A percentile compares a stretch with the other conserved stretches of the same genome.
phyloP scores from a whole-genome alignment of 83 land plant species.

The Diphasiastrum complanatum region DNA sequence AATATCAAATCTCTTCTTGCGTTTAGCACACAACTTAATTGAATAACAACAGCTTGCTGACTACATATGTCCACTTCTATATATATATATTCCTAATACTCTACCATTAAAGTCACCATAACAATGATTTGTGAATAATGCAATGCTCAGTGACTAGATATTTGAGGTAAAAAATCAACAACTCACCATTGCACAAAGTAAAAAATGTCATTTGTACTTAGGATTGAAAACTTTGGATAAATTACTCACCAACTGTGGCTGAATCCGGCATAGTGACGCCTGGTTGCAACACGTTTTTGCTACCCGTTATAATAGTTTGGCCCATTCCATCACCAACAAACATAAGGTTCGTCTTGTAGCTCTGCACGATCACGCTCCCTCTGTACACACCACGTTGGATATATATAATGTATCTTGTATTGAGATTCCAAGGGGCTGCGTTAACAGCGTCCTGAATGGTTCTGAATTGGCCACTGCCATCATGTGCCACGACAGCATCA shows the following conservation, averaged over 20 bases:
- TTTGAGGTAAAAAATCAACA: too few species aligned
- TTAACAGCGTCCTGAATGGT: background rate
- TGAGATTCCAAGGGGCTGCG: background rate
- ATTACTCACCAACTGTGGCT: background rate
- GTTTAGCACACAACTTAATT: too few species aligned
- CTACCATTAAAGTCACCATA: too few species aligned
- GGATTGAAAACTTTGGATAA: too few species aligned
- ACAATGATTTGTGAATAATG: too few species aligned
- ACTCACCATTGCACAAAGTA: too few species aligned
- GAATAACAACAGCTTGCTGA: too few species aligned
- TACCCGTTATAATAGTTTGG: background rate
- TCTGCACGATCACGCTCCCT: background rate
- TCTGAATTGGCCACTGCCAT: background rate
- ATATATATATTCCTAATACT: too few species aligned
- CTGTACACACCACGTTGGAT: background rate
- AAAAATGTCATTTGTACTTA: too few species aligned
- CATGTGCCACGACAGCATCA: background rate
- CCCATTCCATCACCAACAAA: conserved; percentile 2
- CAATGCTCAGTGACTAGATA: too few species aligned
- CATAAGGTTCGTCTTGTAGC: background rate
- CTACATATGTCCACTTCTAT: too few species aligned
- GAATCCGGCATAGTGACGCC: background rate
- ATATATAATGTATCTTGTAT: background rate
- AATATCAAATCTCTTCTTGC: too few species aligned
- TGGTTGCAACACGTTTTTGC: background rate